A percentile compares a stretch with the other conserved stretches of the same genome.
Conservation (phyloP, 75 land plant species). For the Isoetes taiwanensis region DNA sequence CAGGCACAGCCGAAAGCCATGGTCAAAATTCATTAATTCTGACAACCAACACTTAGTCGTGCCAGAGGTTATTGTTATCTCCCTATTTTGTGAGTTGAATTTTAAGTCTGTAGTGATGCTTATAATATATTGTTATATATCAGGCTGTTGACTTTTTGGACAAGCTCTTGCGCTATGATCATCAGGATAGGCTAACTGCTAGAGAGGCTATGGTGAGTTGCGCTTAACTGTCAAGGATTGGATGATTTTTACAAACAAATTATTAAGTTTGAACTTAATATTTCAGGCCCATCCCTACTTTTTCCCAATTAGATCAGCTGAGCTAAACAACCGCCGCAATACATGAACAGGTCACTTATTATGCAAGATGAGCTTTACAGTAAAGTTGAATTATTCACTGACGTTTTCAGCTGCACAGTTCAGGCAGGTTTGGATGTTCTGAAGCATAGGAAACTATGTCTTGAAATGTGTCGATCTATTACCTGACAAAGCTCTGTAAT, state of each 20-base stretch:
- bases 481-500: too few relatives aligned
- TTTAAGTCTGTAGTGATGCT: neutral
- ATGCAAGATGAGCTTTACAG: too few relatives aligned
- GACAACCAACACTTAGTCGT: conserved; percentile 80
- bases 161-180: conserved; percentile 89
- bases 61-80: conserved; percentile 46
- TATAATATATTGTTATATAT: neutral
- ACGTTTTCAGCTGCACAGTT: too few relatives aligned
- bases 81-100: neutral
- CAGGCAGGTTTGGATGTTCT: too few relatives aligned
- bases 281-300: conserved; percentile 55
- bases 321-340: conserved; percentile 23
- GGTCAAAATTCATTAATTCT: conserved; percentile 72
- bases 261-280: neutral
- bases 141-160: conserved; percentile 93
- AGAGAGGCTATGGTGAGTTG: conserved; percentile 74
- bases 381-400: too few relatives aligned
- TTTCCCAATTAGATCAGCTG: conserved; percentile 39
- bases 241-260: neutral
- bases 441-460: too few relatives aligned
- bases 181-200: conserved; percentile 84
- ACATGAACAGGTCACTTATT: too few relatives aligned
- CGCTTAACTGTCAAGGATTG: neutral
- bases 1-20: conserved; percentile 90
- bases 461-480: too few relatives aligned